A percentile compares a stretch with the other conserved stretches of the same genome.
phyloP scores from a whole-genome alignment of 495 filamentous ascomycete genomes.

The Penicillium fimorum region DNA sequence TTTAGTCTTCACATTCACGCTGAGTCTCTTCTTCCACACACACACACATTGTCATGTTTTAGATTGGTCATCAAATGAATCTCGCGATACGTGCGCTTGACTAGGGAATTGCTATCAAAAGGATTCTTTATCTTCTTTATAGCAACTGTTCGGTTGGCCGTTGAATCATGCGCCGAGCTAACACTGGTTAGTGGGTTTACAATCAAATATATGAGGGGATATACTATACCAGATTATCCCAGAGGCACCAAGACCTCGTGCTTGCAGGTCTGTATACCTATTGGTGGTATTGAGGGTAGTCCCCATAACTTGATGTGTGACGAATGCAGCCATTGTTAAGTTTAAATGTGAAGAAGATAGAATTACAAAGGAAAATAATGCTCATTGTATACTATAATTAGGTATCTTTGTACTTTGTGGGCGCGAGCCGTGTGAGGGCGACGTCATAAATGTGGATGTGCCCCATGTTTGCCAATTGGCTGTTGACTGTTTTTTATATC shows the following conservation, averaged over 20 bases:
- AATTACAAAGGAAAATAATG: neutral
- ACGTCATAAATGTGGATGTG: neutral
- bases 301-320: slow-evolving; percentile 6
- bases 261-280: slow-evolving; percentile 3
- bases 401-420: too few relatives aligned
- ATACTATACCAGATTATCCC: slow-evolving; percentile 4
- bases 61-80: slow-evolving; percentile 87
- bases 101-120: slow-evolving; percentile 83
- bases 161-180: slow-evolving; percentile 12
- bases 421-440: neutral
- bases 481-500: too few relatives aligned
- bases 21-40: neutral
- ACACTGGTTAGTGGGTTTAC: neutral
- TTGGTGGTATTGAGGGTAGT: neutral
- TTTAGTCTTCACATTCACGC: neutral
- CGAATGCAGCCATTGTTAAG: slow-evolving; percentile 1
- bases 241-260: slow-evolving; percentile 1
- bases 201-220: neutral
- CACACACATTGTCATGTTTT: slow-evolving; percentile 78
- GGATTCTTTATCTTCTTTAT: slow-evolving; percentile 98
- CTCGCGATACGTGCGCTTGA: slow-evolving; percentile 88
- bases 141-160: slow-evolving; percentile 66
- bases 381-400: too few relatives aligned
- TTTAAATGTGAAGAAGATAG: neutral
- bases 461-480: too few relatives aligned